Percentiles rank a stretch among this genome's conserved stretches.
These are phyloP conservation scores for Yamadazyma kanchanaburiensis DNA, from an alignment of 1,139 yeast genomes.

Conservation along the genomic window DNA sequence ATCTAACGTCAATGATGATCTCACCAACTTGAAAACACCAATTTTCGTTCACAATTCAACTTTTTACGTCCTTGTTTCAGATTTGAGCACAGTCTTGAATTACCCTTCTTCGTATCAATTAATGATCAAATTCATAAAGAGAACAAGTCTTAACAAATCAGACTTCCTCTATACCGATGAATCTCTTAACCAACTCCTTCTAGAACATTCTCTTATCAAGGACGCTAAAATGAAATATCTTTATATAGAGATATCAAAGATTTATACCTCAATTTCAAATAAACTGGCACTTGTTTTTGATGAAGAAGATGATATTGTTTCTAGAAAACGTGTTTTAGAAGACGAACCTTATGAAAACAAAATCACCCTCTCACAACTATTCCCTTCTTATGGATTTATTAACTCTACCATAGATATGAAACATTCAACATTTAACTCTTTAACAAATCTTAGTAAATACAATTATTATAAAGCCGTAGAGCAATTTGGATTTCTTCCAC, in stretches of 20 bases:
- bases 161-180: conserved; percentile 20
- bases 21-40: conserved; percentile 8
- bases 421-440: conserved; percentile 36
- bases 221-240: conserved; percentile 22
- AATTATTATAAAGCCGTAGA: conserved; percentile 30
- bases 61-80: conserved; percentile 26
- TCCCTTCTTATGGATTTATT: conserved; percentile 41
- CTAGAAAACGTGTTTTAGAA: background rate
- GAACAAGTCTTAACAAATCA: conserved; percentile 16
- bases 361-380: conserved; percentile 37
- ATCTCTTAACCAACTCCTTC: conserved; percentile 22
- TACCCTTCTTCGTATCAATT: conserved; percentile 45
- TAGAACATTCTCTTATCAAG: conserved; percentile 18
- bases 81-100: conserved; percentile 35
- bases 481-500: conserved; percentile 17
- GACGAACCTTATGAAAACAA: conserved; percentile 13
- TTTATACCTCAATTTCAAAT: conserved; percentile 17
- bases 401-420: conserved; percentile 25
- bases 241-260: conserved; percentile 22
- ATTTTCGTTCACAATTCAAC: conserved; percentile 8
- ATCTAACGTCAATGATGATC: conserved; percentile 1
- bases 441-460: conserved; percentile 33
- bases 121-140: conserved; percentile 24
- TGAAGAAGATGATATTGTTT: conserved; percentile 3
- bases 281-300: conserved; percentile 15